Evolutionary conservation across 805 yeast genomes (phyloP).

Genomic region (Lachancea quebecensis): DNA sequence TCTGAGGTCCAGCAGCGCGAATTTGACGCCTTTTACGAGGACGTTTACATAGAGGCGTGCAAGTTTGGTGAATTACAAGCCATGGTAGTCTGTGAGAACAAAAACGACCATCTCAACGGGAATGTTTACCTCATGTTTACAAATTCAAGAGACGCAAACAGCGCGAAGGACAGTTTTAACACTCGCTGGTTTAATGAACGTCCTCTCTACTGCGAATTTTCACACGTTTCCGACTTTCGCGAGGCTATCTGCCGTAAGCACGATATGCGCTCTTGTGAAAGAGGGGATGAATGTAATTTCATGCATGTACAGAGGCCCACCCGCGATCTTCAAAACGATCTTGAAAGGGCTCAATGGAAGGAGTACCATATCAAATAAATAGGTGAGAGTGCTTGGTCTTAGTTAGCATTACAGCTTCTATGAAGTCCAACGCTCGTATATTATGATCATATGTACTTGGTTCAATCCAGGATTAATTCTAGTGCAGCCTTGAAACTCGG

Average conservation of each 20-base stretch:
- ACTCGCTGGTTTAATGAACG: constrained; percentile 73
- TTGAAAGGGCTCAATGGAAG: constrained; percentile 38
- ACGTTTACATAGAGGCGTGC: constrained; percentile 58
- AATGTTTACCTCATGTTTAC: constrained; percentile 70
- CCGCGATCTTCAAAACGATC: constrained; percentile 34
- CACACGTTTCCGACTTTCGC: constrained; percentile 63
- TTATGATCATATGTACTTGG: no score
- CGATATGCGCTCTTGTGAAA: constrained; percentile 54
- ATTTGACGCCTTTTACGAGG: constrained; percentile 62
- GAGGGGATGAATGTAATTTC: constrained; percentile 82
- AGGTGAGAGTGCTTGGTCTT: no score
- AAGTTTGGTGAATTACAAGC: constrained; percentile 47
- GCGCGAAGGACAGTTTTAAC: constrained; percentile 57
- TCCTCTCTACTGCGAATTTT: constrained; percentile 74
- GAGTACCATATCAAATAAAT: constrained; percentile 4
- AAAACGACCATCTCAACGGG: constrained; percentile 75
- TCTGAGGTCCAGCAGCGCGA: constrained; percentile 35
- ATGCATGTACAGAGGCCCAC: constrained; percentile 68
- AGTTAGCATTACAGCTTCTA: no score
- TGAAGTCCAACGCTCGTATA: no score
- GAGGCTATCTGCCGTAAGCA: constrained; percentile 75
- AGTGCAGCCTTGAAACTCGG: constrained; percentile 2
- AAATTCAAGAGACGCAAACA: constrained; percentile 48
- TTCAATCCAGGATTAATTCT: no score
- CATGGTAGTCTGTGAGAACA: constrained; percentile 74